These are phyloP conservation scores for Globisporangium yorkense DNA, from an alignment of 352 stramenopile species.

Conservation along the genomic window DNA sequence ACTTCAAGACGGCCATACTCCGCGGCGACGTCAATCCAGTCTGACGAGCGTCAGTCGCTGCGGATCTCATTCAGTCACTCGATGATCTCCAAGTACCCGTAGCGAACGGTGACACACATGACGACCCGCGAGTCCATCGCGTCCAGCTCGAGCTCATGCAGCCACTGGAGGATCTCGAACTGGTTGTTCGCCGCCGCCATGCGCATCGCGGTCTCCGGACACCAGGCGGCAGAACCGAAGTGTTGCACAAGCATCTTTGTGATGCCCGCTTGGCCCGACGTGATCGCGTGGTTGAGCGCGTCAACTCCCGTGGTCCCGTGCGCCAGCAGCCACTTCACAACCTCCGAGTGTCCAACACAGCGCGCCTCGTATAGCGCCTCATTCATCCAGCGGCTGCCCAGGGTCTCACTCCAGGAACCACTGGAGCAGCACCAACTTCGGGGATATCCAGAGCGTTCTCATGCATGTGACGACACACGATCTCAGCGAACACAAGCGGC, in stretches of 20 bases:
- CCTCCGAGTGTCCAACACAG: neutral
- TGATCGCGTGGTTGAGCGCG: neutral
- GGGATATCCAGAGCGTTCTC: neutral
- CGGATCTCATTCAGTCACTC: neutral
- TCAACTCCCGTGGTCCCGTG: neutral
- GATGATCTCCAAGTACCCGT: neutral
- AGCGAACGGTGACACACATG: neutral
- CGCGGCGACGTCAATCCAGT: neutral
- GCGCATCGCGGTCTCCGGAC: neutral
- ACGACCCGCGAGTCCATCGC: neutral
- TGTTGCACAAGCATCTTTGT: neutral
- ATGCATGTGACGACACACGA: conserved; percentile 2
- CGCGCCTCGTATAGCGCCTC: neutral
- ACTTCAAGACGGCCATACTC: conserved; percentile 8
- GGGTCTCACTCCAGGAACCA: neutral
- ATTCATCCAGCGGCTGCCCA: neutral
- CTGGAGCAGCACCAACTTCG: conserved; percentile 1
- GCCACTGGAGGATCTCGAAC: conserved; percentile 1
- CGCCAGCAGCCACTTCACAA: neutral
- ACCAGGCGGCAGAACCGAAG: too few relatives aligned
- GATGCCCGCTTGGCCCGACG: neutral
- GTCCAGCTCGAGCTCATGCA: conserved; percentile 1
- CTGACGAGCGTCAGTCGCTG: neutral
- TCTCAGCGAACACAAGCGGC: neutral
- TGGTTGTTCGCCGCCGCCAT: conserved; percentile 4